Conservation (phyloP, 2,329 filamentous ascomycete species). For the Colletotrichum sp. region DNA sequence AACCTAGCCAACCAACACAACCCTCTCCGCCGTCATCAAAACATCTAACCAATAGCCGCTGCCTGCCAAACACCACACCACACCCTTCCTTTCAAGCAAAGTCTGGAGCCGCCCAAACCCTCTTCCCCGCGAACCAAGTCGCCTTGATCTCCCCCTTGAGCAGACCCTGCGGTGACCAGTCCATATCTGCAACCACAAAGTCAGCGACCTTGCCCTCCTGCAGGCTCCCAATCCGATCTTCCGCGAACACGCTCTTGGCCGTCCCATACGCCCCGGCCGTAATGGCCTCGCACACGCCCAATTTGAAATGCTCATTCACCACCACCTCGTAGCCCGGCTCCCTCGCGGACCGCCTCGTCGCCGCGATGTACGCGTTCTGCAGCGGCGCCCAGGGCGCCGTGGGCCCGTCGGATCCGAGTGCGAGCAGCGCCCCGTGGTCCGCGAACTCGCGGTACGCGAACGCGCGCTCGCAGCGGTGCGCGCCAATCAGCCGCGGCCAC, state of each 20-base stretch:
- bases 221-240: slow-evolving; percentile 51
- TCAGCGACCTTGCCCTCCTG: slow-evolving; percentile 55
- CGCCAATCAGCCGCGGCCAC: slow-evolving; percentile 58
- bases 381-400: slow-evolving; percentile 56
- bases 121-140: slow-evolving; percentile 52
- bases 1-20: not conserved
- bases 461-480: slow-evolving; percentile 53
- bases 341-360: slow-evolving; percentile 53
- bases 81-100: not conserved
- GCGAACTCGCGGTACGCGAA: slow-evolving; percentile 63
- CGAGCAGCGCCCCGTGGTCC: slow-evolving; percentile 51
- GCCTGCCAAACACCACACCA: not conserved
- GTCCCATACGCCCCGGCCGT: slow-evolving; percentile 51
- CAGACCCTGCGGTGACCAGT: slow-evolving; percentile 47
- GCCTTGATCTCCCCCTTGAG: slow-evolving; percentile 45
- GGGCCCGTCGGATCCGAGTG: slow-evolving; percentile 57
- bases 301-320: slow-evolving; percentile 52
- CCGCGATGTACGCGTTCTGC: slow-evolving; percentile 56
- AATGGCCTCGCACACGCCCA: slow-evolving; percentile 52
- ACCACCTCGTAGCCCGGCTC: slow-evolving; percentile 41
- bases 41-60: not conserved
- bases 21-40: not conserved
- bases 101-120: slow-evolving; percentile 30
- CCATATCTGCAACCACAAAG: slow-evolving; percentile 56
- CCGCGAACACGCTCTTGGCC: slow-evolving; percentile 55